Base-by-base conservation (phyloP, 2,329 filamentous ascomycete genomes). In the Thermochaetoides dissita region DNA sequence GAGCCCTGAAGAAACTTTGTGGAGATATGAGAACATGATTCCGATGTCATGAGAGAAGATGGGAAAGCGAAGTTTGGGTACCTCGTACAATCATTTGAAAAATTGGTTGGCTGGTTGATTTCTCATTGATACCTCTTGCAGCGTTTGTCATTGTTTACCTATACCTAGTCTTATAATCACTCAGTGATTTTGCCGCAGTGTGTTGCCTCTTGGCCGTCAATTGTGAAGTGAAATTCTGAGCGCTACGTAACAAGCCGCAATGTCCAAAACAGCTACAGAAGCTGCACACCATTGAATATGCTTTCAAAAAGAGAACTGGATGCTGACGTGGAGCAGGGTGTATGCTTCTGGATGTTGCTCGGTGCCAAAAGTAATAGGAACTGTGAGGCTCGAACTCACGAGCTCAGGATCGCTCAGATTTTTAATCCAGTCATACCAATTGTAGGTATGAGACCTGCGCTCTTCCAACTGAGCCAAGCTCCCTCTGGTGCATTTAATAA, bases 351-450 rank as follows among this genome's bases (percentile, higher is more conserved):
- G n/a, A 9, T n/a, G 2, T n/a, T 33, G 31, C 31, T 10, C 10
- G 5, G 31, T 5, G 24, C 32, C 34, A 42, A 44, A 45, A 45
- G 32, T 3, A 37, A 37, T 53, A 49, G 43, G 47, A 51, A 50
- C 43, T 49, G 51, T 51, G 51, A 53, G 51, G 50, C 46, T 53
- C 51, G 49, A 53, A 53, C 51, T 53, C 50, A 51, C 50, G 50
- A 53, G 49, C 51, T 53, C 46, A 46, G 48, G 51, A 53, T 52
- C 30, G 32, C 49, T 46, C 49, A 39, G 43, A 40, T 44, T 38
- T 53, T 36, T 9, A 38, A 45, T 29, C 36, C 35, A 34, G 41
- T 46, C 46, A 48, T 33, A 43, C 38, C 34, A 32, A 10, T 7
- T 35, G 3, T n/a, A 24, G 3, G 36, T 45, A 48, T 48, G 46